Evolutionary conservation across 208 protist genomes (phyloP), one percentile per base, ranked within the genome.

Genomic region (Trypanosoma scelopori): DNA sequence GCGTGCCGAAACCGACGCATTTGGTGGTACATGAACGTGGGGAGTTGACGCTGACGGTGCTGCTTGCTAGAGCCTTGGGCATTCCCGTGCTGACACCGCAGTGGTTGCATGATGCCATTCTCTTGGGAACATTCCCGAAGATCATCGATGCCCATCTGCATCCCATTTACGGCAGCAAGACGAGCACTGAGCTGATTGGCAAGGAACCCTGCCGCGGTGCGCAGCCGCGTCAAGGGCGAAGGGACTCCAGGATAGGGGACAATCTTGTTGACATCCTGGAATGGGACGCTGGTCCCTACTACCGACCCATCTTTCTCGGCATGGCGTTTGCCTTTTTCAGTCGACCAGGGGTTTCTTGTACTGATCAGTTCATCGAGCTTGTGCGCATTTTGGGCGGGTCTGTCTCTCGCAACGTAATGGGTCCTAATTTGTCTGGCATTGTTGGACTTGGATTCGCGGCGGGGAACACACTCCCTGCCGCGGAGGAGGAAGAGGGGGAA

Each of bases 41-140:
- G 32, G 72, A 78, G 7, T 62, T 93, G 18, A 86, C 84, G 12
- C 74, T 78, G 9, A 59, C 69, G 3, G 37, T 91, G 16, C 55
- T 93, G 13, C 69, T 81, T 45, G 78, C 71, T 39, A 84, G 81
- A 41, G 83, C 83, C 37, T 69, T 84, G 0, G 86, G 86, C 11
- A 82, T 89, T 55, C 72, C 69, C 5, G 78, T 90, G 32, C 57
- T 93, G 12, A 80, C 74, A 20, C 76, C 81, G 30, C 83, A 87
- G 71, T 93, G 86, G 86, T 49, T 93, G 4, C 64, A 84, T 52
- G 86, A 92, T 59, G 81, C 86, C 18, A 76, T 92, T 50, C 39
- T 57, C 5, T 43, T 86, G 11, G 82, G 81, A n/a, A 66, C 46
- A 12, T 83, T 92, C 53, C 76, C 83, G 1, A 55, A 49, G 0